Evolutionary conservation across 169 alveolate species (phyloP).

Genomic region (Plasmodium berghei): DNA sequence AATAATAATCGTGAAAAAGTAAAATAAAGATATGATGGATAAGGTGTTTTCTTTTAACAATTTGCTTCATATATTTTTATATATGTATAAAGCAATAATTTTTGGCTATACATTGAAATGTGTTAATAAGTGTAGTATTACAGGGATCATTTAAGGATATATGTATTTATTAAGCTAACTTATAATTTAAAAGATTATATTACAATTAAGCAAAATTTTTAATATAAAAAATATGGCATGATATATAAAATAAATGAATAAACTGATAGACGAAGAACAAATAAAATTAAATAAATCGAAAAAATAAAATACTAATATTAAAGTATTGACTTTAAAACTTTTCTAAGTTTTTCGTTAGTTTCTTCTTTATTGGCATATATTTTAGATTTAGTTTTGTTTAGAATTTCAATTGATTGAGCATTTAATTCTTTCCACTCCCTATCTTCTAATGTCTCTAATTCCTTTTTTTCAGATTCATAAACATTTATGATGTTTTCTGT

Average conservation of each 20-base stretch:
- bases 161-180: too few species aligned
- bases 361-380: conserved; percentile 53
- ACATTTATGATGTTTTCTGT: conserved; percentile 40
- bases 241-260: not conserved
- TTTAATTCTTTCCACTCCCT: conserved; percentile 65
- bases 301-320: not conserved
- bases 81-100: too few species aligned
- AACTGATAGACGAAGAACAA: not conserved
- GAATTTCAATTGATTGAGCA: conserved; percentile 34
- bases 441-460: conserved; percentile 57
- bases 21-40: too few species aligned
- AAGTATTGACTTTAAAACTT: conserved; percentile 43
- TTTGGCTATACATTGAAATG: too few species aligned
- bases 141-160: too few species aligned
- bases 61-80: too few species aligned
- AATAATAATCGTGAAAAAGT: too few species aligned
- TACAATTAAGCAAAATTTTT: too few species aligned
- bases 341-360: conserved; percentile 57
- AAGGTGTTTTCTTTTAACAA: too few species aligned
- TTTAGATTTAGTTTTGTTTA: conserved; percentile 41
- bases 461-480: conserved; percentile 48
- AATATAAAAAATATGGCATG: too few species aligned
- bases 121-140: too few species aligned
- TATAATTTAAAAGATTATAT: too few species aligned
- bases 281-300: not conserved